Evolutionary conservation across 192 early-diverging fungal species (phyloP).

Genomic region (Coemansia pectinata): DNA sequence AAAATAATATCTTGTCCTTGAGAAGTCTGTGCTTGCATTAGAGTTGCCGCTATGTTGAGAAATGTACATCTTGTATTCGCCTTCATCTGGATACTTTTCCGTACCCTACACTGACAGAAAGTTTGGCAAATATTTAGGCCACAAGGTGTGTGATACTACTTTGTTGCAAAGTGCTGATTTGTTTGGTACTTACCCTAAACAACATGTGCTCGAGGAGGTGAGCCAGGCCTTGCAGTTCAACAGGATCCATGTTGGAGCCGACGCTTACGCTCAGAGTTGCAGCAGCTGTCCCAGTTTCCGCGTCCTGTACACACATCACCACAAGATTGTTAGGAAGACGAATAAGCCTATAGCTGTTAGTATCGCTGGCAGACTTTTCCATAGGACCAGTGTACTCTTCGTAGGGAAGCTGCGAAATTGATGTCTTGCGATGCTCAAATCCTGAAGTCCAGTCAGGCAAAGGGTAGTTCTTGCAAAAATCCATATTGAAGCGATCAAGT

Average conservation of each 20-base stretch:
- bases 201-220: conserved; percentile 70
- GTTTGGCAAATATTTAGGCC: neutral
- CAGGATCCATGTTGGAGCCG: conserved; percentile 59
- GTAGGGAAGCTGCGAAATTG: conserved; percentile 1
- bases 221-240: conserved; percentile 62
- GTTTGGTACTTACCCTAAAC: conserved; percentile 43
- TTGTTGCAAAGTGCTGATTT: neutral
- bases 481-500: neutral
- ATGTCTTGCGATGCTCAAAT: conserved; percentile 4
- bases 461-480: conserved; percentile 1
- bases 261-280: conserved; percentile 64
- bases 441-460: conserved; percentile 1
- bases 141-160: neutral
- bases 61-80: conserved; percentile 59
- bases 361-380: conserved; percentile 56
- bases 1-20: conserved; percentile 14
- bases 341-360: conserved; percentile 58
- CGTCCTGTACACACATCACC: conserved; percentile 58
- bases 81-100: conserved; percentile 68
- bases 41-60: conserved; percentile 15
- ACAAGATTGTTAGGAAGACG: conserved; percentile 58
- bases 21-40: conserved; percentile 20
- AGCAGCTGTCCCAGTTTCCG: conserved; percentile 54
- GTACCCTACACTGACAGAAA: conserved; percentile 48
- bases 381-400: conserved; percentile 2